Evolutionary conservation across 2,329 filamentous ascomycete genomes (phyloP), one percentile per base, ranked within the genome.

Genomic region (Talaromyces piceae): DNA sequence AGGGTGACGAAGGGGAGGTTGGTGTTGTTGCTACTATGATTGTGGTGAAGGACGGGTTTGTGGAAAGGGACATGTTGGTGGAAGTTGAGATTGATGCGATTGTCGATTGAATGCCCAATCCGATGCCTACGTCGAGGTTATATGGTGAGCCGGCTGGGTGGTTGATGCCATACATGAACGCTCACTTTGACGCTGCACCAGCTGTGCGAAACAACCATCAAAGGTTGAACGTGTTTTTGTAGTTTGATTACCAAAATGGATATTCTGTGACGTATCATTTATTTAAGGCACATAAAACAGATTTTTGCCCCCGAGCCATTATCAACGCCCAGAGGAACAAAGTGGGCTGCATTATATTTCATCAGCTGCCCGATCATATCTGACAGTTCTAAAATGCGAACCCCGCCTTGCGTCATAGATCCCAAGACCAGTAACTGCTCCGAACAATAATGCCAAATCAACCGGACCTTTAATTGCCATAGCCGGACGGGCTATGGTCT

Each of bases 71-170:
- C 22, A 70, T 70, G 66, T 55, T 68, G 44, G 67, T 70, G n/a
- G 68, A 71, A 54, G 59, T 71, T 45, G 67, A 70, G 48, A 64
- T 69, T 27, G 67, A 71, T 63, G 68, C 67, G 11, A 59, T 69
- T 44, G 52, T 57, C 22, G 53, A 57, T 43, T 37, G 12, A 33
- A 9, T 20, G 33, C 16, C 20, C 7, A 9, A 9, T 4, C 9
- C 20, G 33, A 37, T 37, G 7, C 18, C n/a, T 18, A 37, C n/a
- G 3, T 18, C 16, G 33, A 33, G 16, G 30, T 33, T n/a, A 33
- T 33, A n/a, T n/a, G n/a, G n/a, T n/a, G n/a, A n/a, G n/a, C n/a
- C n/a, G n/a, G n/a, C n/a, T n/a, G n/a, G n/a, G n/a, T n/a, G n/a
- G n/a, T n/a, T n/a, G n/a, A n/a, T n/a, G n/a, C n/a, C n/a, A n/a